Conservation (phyloP, 306 rosid genomes). For the Phaseolus lunatus region DNA sequence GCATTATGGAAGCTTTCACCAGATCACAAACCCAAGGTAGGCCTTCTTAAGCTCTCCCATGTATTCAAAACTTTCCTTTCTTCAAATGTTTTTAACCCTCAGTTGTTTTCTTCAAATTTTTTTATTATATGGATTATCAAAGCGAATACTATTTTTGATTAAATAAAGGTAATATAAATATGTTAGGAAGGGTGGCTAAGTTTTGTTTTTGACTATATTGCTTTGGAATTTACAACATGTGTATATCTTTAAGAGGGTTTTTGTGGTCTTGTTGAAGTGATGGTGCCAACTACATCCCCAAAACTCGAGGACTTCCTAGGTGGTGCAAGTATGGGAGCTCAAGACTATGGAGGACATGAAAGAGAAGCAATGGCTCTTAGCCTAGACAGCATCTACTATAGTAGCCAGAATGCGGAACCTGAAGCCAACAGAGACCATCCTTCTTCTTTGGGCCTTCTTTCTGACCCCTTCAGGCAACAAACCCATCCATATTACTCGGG, state of each 20-base stretch:
- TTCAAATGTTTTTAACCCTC: background rate
- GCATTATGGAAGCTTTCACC: constrained; percentile 72
- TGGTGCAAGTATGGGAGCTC: constrained; percentile 65
- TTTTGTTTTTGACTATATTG: background rate
- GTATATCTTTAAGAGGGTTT: background rate
- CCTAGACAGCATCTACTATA: constrained; percentile 72
- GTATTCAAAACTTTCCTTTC: background rate
- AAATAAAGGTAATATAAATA: too few species aligned
- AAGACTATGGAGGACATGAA: constrained; percentile 65
- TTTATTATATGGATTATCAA: too few species aligned
- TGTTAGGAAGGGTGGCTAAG: background rate
- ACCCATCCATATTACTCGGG: constrained; percentile 57
- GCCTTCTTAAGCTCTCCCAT: background rate
- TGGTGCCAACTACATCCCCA: constrained; percentile 74
- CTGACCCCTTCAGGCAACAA: constrained; percentile 50
- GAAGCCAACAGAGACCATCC: constrained; percentile 50
- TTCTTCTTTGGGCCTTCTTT: constrained; percentile 47
- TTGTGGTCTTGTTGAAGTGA: constrained; percentile 46
- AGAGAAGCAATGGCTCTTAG: constrained; percentile 81
- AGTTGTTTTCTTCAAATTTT: background rate
- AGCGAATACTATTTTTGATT: too few species aligned
- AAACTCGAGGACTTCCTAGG: constrained; percentile 88
- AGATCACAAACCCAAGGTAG: constrained; percentile 73
- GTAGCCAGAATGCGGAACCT: constrained; percentile 53
- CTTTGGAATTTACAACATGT: background rate